phyloP scores from a whole-genome alignment of 345 rosid genomes.

The Eucalyptus pauciflora region DNA sequence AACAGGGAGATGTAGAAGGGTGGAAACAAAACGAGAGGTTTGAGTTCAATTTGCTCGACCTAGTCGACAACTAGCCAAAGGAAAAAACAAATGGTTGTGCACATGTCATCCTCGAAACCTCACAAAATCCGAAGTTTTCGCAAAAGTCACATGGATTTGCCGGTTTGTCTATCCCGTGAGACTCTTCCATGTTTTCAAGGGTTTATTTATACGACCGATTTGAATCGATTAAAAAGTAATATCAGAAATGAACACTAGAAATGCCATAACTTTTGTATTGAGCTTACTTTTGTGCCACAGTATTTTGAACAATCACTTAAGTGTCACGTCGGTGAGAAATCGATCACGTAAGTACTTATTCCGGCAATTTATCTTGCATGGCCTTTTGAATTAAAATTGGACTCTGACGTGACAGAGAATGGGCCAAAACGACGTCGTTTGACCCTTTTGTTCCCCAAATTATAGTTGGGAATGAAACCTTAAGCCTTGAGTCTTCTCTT shows the following conservation, averaged over 20 bases:
- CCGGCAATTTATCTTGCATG: neutral
- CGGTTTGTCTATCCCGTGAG: neutral
- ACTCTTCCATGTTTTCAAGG: neutral
- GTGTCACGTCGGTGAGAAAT: fast-evolving
- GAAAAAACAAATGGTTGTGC: neutral
- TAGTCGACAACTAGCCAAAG: too few species aligned
- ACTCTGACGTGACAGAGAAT: fast-evolving
- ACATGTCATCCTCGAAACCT: neutral
- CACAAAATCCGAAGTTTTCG: neutral
- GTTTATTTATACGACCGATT: fast-evolving
- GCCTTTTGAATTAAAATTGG: neutral
- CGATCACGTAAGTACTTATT: too few species aligned
- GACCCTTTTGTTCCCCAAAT: too few species aligned
- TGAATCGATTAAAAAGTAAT: too few species aligned
- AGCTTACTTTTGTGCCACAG: fast-evolving
- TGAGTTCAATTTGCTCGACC: too few species aligned
- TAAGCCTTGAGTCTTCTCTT: too few species aligned
- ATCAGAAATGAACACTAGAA: fast-evolving
- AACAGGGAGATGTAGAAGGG: too few species aligned
- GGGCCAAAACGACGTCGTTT: too few species aligned
- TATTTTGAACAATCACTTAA: neutral
- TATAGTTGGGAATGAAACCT: too few species aligned
- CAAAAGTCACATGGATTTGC: neutral
- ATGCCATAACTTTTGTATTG: fast-evolving
- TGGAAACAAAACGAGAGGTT: too few species aligned